Percentiles rank a stretch among this genome's conserved stretches.
Evolutionary conservation across 805 yeast genomes (phyloP).

Genomic region (Metschnikowia picachoensis): DNA sequence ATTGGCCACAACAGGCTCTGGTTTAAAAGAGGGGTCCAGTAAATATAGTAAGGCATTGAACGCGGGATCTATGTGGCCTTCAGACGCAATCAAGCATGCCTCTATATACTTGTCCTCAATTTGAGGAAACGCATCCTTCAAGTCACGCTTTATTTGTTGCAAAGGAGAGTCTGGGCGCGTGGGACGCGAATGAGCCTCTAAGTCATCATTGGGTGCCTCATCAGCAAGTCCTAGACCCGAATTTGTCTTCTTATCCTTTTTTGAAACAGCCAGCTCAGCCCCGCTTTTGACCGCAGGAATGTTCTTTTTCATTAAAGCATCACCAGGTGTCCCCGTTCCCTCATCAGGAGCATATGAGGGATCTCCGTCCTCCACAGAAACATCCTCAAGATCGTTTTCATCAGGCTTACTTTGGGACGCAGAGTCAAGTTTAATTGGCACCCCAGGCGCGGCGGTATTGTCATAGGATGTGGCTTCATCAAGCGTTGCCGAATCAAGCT

Average conservation of each 20-base stretch:
- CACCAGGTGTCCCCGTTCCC: no score
- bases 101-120: constrained; percentile 66
- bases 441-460: no score
- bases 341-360: no score
- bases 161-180: constrained; percentile 62
- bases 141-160: constrained; percentile 50
- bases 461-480: no score
- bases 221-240: not conserved
- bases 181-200: constrained; percentile 35
- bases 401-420: not conserved
- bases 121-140: constrained; percentile 83
- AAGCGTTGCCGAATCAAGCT: no score
- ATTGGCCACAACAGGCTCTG: constrained; percentile 39
- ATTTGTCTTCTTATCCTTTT: not conserved
- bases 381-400: constrained; percentile 7
- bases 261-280: not conserved
- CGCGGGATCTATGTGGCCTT: constrained; percentile 77
- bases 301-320: no score
- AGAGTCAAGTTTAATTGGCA: no score
- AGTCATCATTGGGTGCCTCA: constrained; percentile 2
- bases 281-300: no score
- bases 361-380: not conserved
- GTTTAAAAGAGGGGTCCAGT: constrained; percentile 65
- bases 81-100: constrained; percentile 82
- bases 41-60: constrained; percentile 81